Percentiles rank a stretch among this genome's conserved stretches.
Conservation (phyloP, 345 rosid species). For the Murraya paniculata region DNA sequence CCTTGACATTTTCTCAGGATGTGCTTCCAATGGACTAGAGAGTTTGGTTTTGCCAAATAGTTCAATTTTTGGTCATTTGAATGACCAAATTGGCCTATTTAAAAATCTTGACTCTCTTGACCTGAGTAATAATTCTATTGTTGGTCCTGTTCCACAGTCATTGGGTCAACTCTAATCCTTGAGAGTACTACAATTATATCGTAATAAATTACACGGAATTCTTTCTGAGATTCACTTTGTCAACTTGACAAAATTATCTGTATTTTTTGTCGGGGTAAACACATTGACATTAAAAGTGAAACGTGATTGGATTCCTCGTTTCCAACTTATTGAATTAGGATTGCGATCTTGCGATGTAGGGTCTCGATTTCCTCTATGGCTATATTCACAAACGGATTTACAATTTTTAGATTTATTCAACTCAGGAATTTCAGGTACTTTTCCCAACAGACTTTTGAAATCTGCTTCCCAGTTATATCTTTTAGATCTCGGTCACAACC, state of each 20-base stretch:
- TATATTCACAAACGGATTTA: slow-evolving; percentile 10
- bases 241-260: slow-evolving; percentile 26
- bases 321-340: slow-evolving; percentile 14
- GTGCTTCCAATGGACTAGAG: background rate
- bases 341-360: slow-evolving; percentile 25
- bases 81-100: background rate
- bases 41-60: background rate
- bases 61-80: background rate
- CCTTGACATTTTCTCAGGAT: background rate
- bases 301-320: slow-evolving; percentile 31
- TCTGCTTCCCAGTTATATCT: background rate
- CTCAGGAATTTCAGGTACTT: slow-evolving; percentile 18
- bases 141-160: background rate
- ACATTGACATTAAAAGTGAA: slow-evolving; percentile 16
- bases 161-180: background rate
- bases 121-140: background rate
- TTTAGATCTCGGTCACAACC: slow-evolving; percentile 30
- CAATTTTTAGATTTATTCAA: slow-evolving; percentile 19
- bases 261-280: slow-evolving; percentile 16
- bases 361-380: slow-evolving; percentile 32
- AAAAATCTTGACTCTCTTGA: background rate
- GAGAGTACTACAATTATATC: background rate
- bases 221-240: slow-evolving; percentile 24
- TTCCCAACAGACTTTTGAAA: background rate
- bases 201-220: background rate